Evolutionary conservation across 768 basidiomycete genomes (phyloP), one percentile per base, ranked within the genome.

Genomic region (Cyathus striatus): DNA sequence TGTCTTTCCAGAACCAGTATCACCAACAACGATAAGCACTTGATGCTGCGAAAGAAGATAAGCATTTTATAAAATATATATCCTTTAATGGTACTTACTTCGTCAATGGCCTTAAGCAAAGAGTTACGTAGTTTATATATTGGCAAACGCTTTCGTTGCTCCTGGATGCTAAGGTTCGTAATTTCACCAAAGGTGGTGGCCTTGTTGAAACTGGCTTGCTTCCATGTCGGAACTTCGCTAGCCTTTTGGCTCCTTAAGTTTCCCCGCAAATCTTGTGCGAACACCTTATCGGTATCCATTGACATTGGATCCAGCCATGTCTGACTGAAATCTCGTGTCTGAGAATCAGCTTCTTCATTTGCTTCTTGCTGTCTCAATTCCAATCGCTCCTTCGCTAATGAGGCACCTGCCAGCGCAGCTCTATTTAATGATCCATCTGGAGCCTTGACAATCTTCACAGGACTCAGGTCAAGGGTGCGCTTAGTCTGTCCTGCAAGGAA

Each of bases 281-380:
- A 99, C 37, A 90, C 66, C 52, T 79, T 84, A 33, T 98, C 96
- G 0, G 76, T 58, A 3, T 86, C 83, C 52, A 85, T 85, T 10
- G 94, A 86, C 93, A 98, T 96, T 14, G 96, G 96, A 63, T 99
- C 96, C 17, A 97, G 70, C 96, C 96, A 99, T 3, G 96, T 93
- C 35, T 90, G 86, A 53, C 78, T 92, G 63, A 99, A 90, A 68
- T 99, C 94, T 20, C 91, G 80, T 41, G 91, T 82, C 62, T 98
- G 86, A 0, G 93, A 89, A 59, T 98, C 96, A 0, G 90, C 95
- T 51, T 86, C 72, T 48, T 98, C 96, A 56, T 96, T 95, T 12
- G 76, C 86, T 58, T 98, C 94, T 60, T 98, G 90, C 53, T 94
- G 90, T 49, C 92, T 79, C 39, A 98, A 64, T 61, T 99, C 96